Conservation (phyloP, 2,329 filamentous ascomycete species). For the Fusarium armeniacum region DNA sequence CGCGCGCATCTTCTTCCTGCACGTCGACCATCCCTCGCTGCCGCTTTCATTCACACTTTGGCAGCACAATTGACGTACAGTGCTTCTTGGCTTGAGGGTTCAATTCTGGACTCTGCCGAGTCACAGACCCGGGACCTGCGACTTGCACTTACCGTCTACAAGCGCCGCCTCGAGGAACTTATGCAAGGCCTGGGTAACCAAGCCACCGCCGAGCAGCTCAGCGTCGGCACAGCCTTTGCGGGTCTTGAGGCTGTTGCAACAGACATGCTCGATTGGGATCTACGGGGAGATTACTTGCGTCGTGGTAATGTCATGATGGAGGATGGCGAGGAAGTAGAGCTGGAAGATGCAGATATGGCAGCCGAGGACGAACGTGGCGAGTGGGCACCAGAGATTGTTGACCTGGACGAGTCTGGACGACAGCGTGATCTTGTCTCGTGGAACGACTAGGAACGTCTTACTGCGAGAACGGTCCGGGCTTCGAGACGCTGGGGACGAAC, state of each 20-base stretch:
- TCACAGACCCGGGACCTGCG: slow-evolving; percentile 57
- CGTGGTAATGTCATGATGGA: slow-evolving; percentile 65
- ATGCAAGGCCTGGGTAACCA: slow-evolving; percentile 55
- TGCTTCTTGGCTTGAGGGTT: slow-evolving; percentile 62
- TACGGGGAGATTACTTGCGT: slow-evolving; percentile 64
- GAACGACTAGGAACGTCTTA: slow-evolving; percentile 51
- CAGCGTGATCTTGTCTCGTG: slow-evolving; percentile 67
- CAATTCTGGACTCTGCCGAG: slow-evolving; percentile 57
- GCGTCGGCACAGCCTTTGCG: slow-evolving; percentile 63
- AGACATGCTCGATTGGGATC: slow-evolving; percentile 67
- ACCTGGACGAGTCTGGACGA: slow-evolving; percentile 66
- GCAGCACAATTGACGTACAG: slow-evolving; percentile 70
- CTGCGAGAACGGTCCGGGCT: slow-evolving; percentile 9
- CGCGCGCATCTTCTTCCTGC: slow-evolving; percentile 63
- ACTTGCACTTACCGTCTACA: slow-evolving; percentile 67
- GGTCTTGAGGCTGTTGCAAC: slow-evolving; percentile 53
- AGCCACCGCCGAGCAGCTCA: slow-evolving; percentile 58
- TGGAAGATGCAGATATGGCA: slow-evolving; percentile 65
- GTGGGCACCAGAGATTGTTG: slow-evolving; percentile 66
- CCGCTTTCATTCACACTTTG: slow-evolving; percentile 64
- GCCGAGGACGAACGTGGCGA: slow-evolving; percentile 69
- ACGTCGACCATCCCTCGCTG: slow-evolving; percentile 60
- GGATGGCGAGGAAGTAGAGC: slow-evolving; percentile 65
- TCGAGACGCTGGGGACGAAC: slow-evolving; percentile 2
- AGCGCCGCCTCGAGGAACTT: slow-evolving; percentile 65